A percentile compares a stretch with the other conserved stretches of the same genome.
Evolutionary conservation across 1,139 yeast genomes (phyloP).

Genomic region (Sugiyamaella japonica): DNA sequence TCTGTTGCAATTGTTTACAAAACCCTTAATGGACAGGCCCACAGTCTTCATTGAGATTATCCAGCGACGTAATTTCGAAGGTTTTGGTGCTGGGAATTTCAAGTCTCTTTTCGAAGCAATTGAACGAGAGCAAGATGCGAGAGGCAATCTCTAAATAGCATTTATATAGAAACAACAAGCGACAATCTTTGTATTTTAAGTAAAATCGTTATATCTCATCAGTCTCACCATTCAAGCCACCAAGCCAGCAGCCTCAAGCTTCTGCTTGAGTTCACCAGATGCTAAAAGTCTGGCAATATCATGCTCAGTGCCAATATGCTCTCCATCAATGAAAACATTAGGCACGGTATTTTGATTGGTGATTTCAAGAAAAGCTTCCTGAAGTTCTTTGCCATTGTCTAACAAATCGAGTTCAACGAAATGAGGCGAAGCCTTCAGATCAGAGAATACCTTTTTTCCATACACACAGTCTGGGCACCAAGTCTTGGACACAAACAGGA

Average conservation of each 20-base stretch:
- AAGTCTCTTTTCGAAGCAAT: slow-evolving; percentile 76
- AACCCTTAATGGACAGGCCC: slow-evolving; percentile 75
- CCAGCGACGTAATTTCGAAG: slow-evolving; percentile 75
- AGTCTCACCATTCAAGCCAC: slow-evolving; percentile 14
- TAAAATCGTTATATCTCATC: no score
- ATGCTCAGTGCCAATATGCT: slow-evolving; percentile 40
- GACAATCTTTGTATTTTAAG: no score
- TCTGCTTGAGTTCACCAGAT: slow-evolving; percentile 34
- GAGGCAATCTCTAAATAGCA: slow-evolving; percentile 39
- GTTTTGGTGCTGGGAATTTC: slow-evolving; percentile 88
- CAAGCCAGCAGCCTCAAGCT: slow-evolving; percentile 27
- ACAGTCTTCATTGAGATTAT: slow-evolving; percentile 78
- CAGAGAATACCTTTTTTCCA: slow-evolving; percentile 55
- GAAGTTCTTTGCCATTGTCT: slow-evolving; percentile 57
- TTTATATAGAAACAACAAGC: no score
- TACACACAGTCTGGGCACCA: slow-evolving; percentile 82
- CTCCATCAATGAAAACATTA: slow-evolving; percentile 64
- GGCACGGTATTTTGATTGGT: slow-evolving; percentile 74
- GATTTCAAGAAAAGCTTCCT: slow-evolving; percentile 58
- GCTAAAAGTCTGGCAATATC: slow-evolving; percentile 30
- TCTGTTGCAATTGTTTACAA: slow-evolving; percentile 73
- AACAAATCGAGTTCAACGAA: slow-evolving; percentile 62
- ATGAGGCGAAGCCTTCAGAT: slow-evolving; percentile 54
- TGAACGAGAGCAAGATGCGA: slow-evolving; percentile 52
- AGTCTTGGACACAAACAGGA: slow-evolving; percentile 61